Conservation (phyloP, 495 filamentous ascomycete species). For the Penicillium simplicissimum region DNA sequence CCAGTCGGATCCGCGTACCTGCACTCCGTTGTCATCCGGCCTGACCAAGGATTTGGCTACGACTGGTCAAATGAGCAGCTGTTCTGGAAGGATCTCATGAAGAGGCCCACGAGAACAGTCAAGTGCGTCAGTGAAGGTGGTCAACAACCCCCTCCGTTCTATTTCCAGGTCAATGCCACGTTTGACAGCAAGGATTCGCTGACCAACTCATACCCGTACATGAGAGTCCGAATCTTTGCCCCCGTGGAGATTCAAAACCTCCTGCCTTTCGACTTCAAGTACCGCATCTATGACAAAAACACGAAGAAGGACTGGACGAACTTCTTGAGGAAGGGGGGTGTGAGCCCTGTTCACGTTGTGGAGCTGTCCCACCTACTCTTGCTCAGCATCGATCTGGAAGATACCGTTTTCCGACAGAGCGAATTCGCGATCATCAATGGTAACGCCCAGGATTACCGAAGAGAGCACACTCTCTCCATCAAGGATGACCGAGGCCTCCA, state of each 20-base stretch:
- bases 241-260: constrained; percentile 94
- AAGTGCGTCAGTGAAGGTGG: constrained; percentile 82
- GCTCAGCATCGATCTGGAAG: constrained; percentile 92
- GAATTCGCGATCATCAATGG: constrained; percentile 97
- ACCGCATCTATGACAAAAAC: constrained; percentile 96
- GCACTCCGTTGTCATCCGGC: constrained; percentile 86
- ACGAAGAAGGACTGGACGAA: constrained; percentile 99
- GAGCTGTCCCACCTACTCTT: constrained; percentile 91
- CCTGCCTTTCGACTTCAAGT: constrained; percentile 97
- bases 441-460: constrained; percentile 80
- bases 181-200: constrained; percentile 80
- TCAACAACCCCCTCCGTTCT: constrained; percentile 79
- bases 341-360: constrained; percentile 95
- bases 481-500: constrained; percentile 80
- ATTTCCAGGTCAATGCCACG: constrained; percentile 88
- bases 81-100: constrained; percentile 89
- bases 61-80: constrained; percentile 86
- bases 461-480: constrained; percentile 75
- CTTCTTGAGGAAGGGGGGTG: constrained; percentile 91
- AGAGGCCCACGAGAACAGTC: constrained; percentile 77
- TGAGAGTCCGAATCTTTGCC: constrained; percentile 85
- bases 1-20: constrained; percentile 90
- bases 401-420: constrained; percentile 90
- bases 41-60: constrained; percentile 96
- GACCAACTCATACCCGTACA: constrained; percentile 85